phyloP scores from a whole-genome alignment of 1,284 basidiomycete genomes.

The Tilletia walkeri region DNA sequence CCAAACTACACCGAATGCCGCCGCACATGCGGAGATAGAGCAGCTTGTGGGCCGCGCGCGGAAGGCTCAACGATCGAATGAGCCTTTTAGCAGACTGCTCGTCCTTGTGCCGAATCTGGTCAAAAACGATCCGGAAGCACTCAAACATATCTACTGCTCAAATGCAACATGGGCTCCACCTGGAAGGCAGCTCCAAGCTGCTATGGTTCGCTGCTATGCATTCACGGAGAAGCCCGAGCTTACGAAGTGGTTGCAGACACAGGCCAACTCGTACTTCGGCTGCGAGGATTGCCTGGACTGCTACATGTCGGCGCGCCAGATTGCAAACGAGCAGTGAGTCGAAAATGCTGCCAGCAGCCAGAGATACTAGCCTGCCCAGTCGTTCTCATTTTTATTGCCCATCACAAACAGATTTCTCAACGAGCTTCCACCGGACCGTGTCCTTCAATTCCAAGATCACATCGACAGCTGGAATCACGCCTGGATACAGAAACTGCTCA shows the following conservation, averaged over 20 bases:
- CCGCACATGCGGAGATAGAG: background rate
- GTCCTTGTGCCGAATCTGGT: background rate
- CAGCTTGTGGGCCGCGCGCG: background rate
- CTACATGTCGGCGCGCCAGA: conserved; percentile 33
- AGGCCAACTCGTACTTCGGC: conserved; percentile 31
- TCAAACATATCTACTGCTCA: conserved; percentile 10
- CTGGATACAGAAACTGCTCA: background rate
- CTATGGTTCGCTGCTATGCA: conserved; percentile 42
- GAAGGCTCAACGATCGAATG: background rate
- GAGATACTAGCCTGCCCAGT: background rate
- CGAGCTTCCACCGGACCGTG: background rate
- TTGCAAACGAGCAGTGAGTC: conserved; percentile 25
- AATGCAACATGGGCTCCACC: background rate
- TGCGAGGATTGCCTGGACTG: conserved; percentile 43
- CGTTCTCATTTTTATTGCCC: conserved; percentile 24
- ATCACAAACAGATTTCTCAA: conserved; percentile 36
- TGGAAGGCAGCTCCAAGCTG: conserved; percentile 29
- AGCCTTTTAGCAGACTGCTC: background rate
- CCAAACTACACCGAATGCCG: no score
- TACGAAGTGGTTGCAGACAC: conserved; percentile 30
- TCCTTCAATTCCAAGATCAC: conserved; percentile 6
- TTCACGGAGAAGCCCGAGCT: conserved; percentile 35
- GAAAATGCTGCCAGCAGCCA: background rate
- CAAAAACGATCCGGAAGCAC: background rate
- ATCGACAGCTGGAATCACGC: conserved; percentile 11